Evolutionary conservation across 2,329 filamentous ascomycete genomes (phyloP), one percentile per base, ranked within the genome.

Genomic region (Eutypella sp.): DNA sequence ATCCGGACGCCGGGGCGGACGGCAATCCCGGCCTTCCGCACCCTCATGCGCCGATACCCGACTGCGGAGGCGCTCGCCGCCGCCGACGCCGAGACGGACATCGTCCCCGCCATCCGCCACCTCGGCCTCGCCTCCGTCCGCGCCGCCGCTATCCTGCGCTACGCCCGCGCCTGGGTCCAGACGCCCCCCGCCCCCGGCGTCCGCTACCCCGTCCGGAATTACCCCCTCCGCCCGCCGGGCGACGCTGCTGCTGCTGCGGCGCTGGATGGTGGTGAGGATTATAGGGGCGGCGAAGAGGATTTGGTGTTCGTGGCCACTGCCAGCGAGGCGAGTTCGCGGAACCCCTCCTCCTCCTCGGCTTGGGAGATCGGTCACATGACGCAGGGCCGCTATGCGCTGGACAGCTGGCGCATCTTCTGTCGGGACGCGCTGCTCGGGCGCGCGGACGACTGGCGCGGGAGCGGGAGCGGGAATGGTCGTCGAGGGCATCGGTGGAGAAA

Each of bases 351-450:
- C 70, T n/a, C n/a, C n/a, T n/a, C 74, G 10, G 77, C 79, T 0
- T 95, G 89, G 83, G 91, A 96, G 59, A 86, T 96, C 48, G 89
- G 85, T 0, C 88, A 95, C 63, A 70, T 96, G 47, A 90, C 89
- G 0, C 83, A 88, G 44, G 88, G 90, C 15, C 75, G 81, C 2
- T 96, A 96, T 64, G 87, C 89, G 0, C 72, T 92, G 41, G 91
- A 96, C 65, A 91, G 86, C 59, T 96, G 89, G 87, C 81, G 91
- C 3, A 96, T 96, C 52, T 96, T 96, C 65, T 96, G 89, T 62
- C 81, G 91, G 2, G 91, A 96, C 62, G 73, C 76, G 25, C 65
- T 95, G 20, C 77, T 90, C 7, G 84, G 82, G 0, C 65, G 82
- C 16, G 81, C 84, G 2, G 62, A 67, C 9, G 79, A 84, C 51